Evolutionary conservation across 2,329 filamentous ascomycete genomes (phyloP).

Genomic region (Alternaria consortialis): DNA sequence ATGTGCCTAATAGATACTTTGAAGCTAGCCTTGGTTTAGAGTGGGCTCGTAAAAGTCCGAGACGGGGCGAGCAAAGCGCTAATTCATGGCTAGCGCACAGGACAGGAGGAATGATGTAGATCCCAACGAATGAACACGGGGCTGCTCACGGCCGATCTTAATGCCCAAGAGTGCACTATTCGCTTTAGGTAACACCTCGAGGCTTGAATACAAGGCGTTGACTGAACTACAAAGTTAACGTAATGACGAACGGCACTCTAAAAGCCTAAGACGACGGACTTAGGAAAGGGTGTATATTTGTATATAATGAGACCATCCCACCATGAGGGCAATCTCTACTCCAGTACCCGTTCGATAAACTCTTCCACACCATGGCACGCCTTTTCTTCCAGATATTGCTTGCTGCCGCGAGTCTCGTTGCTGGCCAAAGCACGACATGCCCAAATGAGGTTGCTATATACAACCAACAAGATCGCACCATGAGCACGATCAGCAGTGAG

Average conservation of each 20-base stretch:
- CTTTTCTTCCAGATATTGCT: slow-evolving; percentile 4
- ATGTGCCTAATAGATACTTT: background rate
- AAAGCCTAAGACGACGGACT: background rate
- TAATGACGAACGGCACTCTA: background rate
- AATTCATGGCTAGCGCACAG: background rate
- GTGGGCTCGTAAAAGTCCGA: background rate
- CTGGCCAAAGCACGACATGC: slow-evolving; percentile 7
- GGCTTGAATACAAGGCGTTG: background rate
- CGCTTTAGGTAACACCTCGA: background rate
- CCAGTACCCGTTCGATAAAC: background rate
- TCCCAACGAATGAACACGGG: background rate
- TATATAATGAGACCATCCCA: slow-evolving; percentile 3
- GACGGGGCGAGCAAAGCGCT: background rate
- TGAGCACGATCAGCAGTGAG: slow-evolving; percentile 15
- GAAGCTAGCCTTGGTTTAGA: background rate
- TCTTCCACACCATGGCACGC: slow-evolving; percentile 7
- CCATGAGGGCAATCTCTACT: background rate
- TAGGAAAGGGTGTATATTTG: background rate
- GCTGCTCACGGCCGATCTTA: slow-evolving; percentile 1
- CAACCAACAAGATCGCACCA: slow-evolving; percentile 17
- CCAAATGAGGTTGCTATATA: slow-evolving; percentile 20
- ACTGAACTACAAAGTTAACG: background rate
- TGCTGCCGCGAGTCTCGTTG: slow-evolving; percentile 7
- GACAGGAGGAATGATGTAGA: slow-evolving; percentile 2
- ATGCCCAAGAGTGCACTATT: background rate